Conservation (phyloP, 2,329 filamentous ascomycete genomes). For the Neoscytalidium dimidiatum region DNA sequence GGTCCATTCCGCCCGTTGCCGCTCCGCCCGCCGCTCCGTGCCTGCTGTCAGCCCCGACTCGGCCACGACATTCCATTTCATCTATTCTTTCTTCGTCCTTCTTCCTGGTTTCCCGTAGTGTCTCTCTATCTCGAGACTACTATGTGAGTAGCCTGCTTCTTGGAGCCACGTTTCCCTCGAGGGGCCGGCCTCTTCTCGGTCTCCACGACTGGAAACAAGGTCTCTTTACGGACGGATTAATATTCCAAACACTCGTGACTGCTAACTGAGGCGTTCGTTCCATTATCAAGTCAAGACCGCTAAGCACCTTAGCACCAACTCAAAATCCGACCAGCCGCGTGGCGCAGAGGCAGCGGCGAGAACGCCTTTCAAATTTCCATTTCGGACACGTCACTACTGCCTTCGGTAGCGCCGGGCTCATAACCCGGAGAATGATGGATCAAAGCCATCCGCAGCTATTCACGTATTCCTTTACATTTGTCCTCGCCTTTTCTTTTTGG, state of each 20-base stretch:
- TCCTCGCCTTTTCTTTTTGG: not conserved
- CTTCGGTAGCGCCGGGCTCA: conserved; percentile 28
- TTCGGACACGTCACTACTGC: not conserved
- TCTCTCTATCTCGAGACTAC: not conserved
- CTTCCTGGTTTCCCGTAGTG: not conserved
- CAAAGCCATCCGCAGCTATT: conserved; percentile 30
- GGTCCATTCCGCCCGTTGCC: not conserved
- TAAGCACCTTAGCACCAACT: not conserved
- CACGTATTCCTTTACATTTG: not conserved
- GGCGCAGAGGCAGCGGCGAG: not conserved
- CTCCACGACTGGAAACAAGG: not conserved
- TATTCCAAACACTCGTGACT: not conserved
- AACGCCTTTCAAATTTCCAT: not conserved
- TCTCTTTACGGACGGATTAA: not conserved
- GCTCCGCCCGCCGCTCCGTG: not conserved
- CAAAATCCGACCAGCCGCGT: not conserved
- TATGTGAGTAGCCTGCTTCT: not conserved
- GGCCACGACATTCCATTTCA: not conserved
- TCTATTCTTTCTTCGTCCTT: not conserved
- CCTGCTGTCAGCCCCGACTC: not conserved
- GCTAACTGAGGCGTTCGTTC: not conserved
- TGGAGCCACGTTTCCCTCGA: not conserved
- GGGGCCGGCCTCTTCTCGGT: not conserved
- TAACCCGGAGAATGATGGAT: conserved; percentile 33
- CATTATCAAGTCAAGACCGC: not conserved